These are phyloP conservation scores for Phytophthora quininea DNA, from an alignment of 352 stramenopile species.

Conservation along the genomic window DNA sequence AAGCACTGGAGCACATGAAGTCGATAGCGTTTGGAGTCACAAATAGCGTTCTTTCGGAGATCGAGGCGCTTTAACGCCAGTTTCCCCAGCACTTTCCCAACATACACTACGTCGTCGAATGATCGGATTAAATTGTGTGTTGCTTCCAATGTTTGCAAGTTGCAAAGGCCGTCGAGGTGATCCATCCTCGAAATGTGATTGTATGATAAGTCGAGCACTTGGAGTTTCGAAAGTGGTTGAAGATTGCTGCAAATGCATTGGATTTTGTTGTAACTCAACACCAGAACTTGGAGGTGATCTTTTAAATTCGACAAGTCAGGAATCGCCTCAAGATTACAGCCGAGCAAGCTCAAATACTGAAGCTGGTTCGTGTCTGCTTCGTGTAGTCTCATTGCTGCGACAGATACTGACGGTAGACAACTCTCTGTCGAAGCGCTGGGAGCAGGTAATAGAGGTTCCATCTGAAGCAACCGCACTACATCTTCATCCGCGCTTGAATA, in stretches of 20 bases:
- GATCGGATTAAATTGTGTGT: slow-evolving; percentile 68
- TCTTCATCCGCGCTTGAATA: slow-evolving; percentile 32
- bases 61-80: slow-evolving; percentile 47
- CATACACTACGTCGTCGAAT: slow-evolving; percentile 59
- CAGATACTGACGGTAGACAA: not conserved
- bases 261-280: slow-evolving; percentile 81
- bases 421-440: not conserved
- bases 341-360: slow-evolving; percentile 58
- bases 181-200: slow-evolving; percentile 62
- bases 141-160: slow-evolving; percentile 54
- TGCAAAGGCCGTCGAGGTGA: slow-evolving; percentile 43
- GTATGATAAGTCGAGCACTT: slow-evolving; percentile 66
- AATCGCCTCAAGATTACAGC: slow-evolving; percentile 56
- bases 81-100: slow-evolving; percentile 30
- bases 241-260: slow-evolving; percentile 43
- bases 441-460: slow-evolving; percentile 45
- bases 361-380: slow-evolving; percentile 26
- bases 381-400: slow-evolving; percentile 20
- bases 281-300: slow-evolving; percentile 58
- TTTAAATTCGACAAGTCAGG: slow-evolving; percentile 45
- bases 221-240: slow-evolving; percentile 40
- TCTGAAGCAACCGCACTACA: slow-evolving; percentile 42
- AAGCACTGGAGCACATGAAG: slow-evolving; percentile 62
- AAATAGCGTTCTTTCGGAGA: slow-evolving; percentile 76
- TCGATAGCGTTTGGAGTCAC: slow-evolving; percentile 68